Percentiles rank a stretch among this genome's conserved stretches.
phyloP scores from a whole-genome alignment of 2,329 filamentous ascomycete species.

The Pleurostoma richardsiae region DNA sequence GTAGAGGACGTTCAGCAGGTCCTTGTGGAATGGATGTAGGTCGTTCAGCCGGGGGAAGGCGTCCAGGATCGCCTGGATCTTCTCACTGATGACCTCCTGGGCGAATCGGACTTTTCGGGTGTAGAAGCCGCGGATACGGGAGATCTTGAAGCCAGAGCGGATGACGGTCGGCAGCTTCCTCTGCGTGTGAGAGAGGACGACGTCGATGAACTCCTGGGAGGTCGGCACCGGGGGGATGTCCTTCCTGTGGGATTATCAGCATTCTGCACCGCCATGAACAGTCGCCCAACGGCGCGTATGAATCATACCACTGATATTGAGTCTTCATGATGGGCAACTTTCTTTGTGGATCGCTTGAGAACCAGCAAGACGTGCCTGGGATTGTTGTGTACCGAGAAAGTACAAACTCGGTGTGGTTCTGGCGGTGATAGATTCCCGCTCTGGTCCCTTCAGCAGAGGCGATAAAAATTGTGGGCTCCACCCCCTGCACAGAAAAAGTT shows the following conservation, averaged over 20 bases:
- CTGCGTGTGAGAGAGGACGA: constrained; percentile 91
- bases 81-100: constrained; percentile 88
- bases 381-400: too few species aligned
- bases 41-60: constrained; percentile 90
- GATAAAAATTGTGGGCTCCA: too few species aligned
- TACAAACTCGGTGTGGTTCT: too few species aligned
- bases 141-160: constrained; percentile 91
- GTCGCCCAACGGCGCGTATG: background rate
- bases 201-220: constrained; percentile 94
- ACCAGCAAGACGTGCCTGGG: too few species aligned
- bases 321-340: constrained; percentile 10
- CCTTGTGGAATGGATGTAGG: constrained; percentile 39
- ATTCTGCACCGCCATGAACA: background rate
- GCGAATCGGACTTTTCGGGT: constrained; percentile 98
- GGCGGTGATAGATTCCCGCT: too few species aligned
- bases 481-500: too few species aligned
- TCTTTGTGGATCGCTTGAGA: constrained; percentile 2
- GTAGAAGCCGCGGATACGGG: constrained; percentile 88
- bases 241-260: constrained; percentile 37
- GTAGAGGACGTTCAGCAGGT: constrained; percentile 95
- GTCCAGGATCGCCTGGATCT: constrained; percentile 84
- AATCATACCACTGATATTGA: constrained; percentile 8
- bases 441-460: too few species aligned
- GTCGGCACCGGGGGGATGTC: constrained; percentile 86
- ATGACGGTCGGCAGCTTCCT: constrained; percentile 90